A percentile compares a stretch with the other conserved stretches of the same genome.
phyloP scores from a whole-genome alignment of 176 grass and related monocot genomes.

The Coix lacrymajobi region DNA sequence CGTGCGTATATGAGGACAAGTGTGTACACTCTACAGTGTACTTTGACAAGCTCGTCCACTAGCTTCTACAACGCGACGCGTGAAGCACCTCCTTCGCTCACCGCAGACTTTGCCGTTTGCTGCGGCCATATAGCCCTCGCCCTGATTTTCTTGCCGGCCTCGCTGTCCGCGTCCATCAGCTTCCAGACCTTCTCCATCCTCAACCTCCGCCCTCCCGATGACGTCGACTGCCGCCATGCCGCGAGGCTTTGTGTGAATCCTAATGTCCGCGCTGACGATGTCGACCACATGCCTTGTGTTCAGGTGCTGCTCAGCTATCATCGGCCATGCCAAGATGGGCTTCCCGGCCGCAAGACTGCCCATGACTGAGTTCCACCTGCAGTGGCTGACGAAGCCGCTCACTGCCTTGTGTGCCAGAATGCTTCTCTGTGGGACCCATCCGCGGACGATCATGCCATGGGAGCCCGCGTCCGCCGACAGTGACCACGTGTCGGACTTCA shows the following conservation, averaged over 20 bases:
- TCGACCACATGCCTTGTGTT: slow-evolving; percentile 59
- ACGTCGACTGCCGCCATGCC: not conserved
- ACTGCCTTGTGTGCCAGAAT: slow-evolving; percentile 32
- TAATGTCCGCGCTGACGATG: slow-evolving; percentile 31
- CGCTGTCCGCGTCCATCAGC: slow-evolving; percentile 26
- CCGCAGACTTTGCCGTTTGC: slow-evolving; percentile 17
- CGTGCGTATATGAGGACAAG: too few species aligned
- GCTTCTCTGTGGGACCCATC: slow-evolving; percentile 44
- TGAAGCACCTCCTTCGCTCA: slow-evolving; percentile 38
- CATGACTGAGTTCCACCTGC: slow-evolving; percentile 66
- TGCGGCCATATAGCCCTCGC: not conserved
- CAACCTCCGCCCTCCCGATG: slow-evolving; percentile 31
- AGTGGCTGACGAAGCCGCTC: slow-evolving; percentile 58
- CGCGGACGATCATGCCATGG: slow-evolving; percentile 18
- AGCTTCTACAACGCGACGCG: slow-evolving; percentile 17
- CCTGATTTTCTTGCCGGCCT: slow-evolving; percentile 9
- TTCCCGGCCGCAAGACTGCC: slow-evolving; percentile 48
- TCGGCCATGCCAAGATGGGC: slow-evolving; percentile 56
- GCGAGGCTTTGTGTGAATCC: slow-evolving; percentile 5
- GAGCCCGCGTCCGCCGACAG: slow-evolving; percentile 14
- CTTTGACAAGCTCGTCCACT: slow-evolving; percentile 33
- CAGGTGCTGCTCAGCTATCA: slow-evolving; percentile 64
- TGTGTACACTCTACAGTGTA: not conserved
- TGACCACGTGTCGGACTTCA: slow-evolving; percentile 32
- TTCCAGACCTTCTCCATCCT: slow-evolving; percentile 28